Conservation (phyloP, 768 basidiomycete genomes). For the Suillus plorans region DNA sequence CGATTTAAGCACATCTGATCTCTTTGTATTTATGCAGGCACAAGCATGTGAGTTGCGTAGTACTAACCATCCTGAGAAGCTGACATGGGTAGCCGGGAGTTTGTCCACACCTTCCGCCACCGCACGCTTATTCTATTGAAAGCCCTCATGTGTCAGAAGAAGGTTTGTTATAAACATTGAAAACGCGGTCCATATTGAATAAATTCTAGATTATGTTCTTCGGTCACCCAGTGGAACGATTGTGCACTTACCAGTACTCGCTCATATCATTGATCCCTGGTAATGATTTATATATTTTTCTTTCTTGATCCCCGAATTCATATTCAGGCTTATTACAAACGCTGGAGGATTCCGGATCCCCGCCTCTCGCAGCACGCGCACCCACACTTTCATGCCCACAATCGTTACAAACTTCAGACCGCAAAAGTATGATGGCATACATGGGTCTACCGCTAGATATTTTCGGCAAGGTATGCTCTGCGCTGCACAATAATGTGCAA, state of each 20-base stretch:
- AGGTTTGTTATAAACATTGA: slow-evolving; percentile 47
- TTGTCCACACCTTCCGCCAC: slow-evolving; percentile 92
- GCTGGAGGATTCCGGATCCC: slow-evolving; percentile 89
- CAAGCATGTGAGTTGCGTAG: slow-evolving; percentile 54
- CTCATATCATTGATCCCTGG: slow-evolving; percentile 92
- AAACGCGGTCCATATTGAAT: slow-evolving; percentile 10
- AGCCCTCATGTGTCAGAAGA: slow-evolving; percentile 89
- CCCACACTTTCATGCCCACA: slow-evolving; percentile 69
- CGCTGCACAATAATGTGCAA: neutral
- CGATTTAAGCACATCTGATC: neutral
- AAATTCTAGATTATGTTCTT: slow-evolving; percentile 85
- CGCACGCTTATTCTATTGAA: slow-evolving; percentile 92
- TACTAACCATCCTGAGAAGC: slow-evolving; percentile 26
- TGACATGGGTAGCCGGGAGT: slow-evolving; percentile 57
- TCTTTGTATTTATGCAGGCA: slow-evolving; percentile 45
- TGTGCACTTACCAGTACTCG: slow-evolving; percentile 98
- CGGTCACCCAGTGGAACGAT: slow-evolving; percentile 91
- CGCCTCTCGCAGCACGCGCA: slow-evolving; percentile 65
- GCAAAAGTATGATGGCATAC: slow-evolving; percentile 87
- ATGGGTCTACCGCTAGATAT: slow-evolving; percentile 91
- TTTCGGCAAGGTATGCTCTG: slow-evolving; percentile 73
- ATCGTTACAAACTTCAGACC: slow-evolving; percentile 84
- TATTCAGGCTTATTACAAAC: slow-evolving; percentile 77
- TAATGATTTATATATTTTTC: slow-evolving; percentile 31
- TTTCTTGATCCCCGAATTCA: neutral